Conservation (phyloP, 2,329 filamentous ascomycete species). For the Cytospora chrysosperma region DNA sequence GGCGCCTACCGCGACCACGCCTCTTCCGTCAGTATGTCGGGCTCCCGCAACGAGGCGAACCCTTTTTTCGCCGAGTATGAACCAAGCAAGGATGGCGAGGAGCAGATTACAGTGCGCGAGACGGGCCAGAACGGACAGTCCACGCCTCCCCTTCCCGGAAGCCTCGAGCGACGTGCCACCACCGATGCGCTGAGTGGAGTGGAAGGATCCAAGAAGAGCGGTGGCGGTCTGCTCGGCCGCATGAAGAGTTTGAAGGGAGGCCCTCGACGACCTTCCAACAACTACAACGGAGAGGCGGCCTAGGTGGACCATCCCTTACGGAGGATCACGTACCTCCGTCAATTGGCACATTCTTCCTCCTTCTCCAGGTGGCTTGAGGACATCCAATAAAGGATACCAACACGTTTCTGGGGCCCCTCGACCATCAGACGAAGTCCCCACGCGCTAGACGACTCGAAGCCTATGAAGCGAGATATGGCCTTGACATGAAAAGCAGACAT, state of each 20-base stretch:
- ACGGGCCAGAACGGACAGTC: slow-evolving; percentile 38
- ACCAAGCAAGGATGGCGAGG: slow-evolving; percentile 54
- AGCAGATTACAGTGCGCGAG: slow-evolving; percentile 46
- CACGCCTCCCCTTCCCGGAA: slow-evolving; percentile 59
- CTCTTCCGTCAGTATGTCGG: slow-evolving; percentile 32
- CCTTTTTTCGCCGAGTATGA: slow-evolving; percentile 85
- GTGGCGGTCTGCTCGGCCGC: slow-evolving; percentile 71
- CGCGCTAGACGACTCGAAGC: neutral
- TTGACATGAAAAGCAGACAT: neutral
- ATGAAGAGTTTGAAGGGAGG: slow-evolving; percentile 82
- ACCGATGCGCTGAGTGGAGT: slow-evolving; percentile 48
- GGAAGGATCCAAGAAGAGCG: slow-evolving; percentile 43
- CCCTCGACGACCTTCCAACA: slow-evolving; percentile 29
- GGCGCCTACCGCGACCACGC: slow-evolving; percentile 39
- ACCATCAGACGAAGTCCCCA: slow-evolving; percentile 3
- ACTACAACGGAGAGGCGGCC: slow-evolving; percentile 4
- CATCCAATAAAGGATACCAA: neutral
- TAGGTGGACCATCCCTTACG: slow-evolving; percentile 4
- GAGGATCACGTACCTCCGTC: slow-evolving; percentile 1
- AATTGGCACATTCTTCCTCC: neutral
- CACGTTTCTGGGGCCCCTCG: neutral
- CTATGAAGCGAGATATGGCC: neutral
- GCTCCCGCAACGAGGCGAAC: slow-evolving; percentile 55
- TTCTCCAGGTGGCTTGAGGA: neutral
- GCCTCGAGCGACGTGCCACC: slow-evolving; percentile 65